phyloP scores from a whole-genome alignment of 2,329 filamentous ascomycete species.

The Microthyrium microscopicum region DNA sequence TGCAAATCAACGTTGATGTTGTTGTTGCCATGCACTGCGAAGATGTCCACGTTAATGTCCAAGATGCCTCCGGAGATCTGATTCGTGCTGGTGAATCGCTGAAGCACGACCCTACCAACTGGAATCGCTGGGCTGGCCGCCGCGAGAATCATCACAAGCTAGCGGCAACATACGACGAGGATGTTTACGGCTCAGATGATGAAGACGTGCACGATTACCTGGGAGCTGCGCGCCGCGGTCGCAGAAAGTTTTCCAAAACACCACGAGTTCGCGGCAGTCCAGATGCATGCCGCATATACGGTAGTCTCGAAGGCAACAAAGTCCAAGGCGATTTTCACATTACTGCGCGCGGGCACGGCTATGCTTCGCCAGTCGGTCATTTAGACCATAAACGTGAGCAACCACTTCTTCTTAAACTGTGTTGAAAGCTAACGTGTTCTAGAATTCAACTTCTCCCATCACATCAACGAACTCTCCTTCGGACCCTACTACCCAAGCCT shows the following conservation, averaged over 20 bases:
- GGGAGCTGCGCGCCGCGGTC: constrained; percentile 48
- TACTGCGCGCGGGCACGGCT: constrained; percentile 89
- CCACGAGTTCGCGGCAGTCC: constrained; percentile 42
- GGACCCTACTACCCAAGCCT: constrained; percentile 92
- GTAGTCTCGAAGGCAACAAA: constrained; percentile 82
- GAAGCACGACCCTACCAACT: constrained; percentile 59
- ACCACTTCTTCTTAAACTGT: constrained; percentile 1
- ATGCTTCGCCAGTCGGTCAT: constrained; percentile 63
- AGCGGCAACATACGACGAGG: constrained; percentile 20
- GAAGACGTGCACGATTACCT: constrained; percentile 88
- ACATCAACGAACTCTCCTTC: constrained; percentile 90
- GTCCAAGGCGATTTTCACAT: constrained; percentile 98
- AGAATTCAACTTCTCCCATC: constrained; percentile 97
- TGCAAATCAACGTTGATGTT: constrained; percentile 94
- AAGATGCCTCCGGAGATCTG: constrained; percentile 83
- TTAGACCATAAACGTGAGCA: constrained; percentile 62
- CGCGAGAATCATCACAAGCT: constrained; percentile 35
- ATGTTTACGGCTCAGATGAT: constrained; percentile 35
- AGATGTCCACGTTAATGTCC: constrained; percentile 89
- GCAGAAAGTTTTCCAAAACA: constrained; percentile 54
- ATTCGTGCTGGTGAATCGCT: constrained; percentile 68
- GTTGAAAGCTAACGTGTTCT: constrained; percentile 5
- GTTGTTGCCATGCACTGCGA: constrained; percentile 76
- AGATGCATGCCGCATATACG: constrained; percentile 79
- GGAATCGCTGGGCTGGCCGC: constrained; percentile 55